phyloP scores from a whole-genome alignment of 306 rosid species.

The Vachellia collinsii region DNA sequence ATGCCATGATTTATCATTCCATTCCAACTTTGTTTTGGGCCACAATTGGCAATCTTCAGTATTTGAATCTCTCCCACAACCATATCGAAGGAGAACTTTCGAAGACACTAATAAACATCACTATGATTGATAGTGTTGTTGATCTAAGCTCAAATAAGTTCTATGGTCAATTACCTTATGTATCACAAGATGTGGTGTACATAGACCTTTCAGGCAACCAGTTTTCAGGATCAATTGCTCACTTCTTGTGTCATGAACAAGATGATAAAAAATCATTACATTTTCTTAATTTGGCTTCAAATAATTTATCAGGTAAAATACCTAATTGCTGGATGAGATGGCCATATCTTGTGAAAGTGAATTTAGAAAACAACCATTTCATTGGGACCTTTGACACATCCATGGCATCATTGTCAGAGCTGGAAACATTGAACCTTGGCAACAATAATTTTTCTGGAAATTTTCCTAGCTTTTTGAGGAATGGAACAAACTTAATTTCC shows the following conservation, averaged over 20 bases:
- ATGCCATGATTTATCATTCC: too few relatives aligned
- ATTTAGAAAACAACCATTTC: not conserved
- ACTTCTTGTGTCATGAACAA: slow-evolving; percentile 1
- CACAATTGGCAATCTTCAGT: too few relatives aligned
- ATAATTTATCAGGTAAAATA: not conserved
- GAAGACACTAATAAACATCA: too few relatives aligned
- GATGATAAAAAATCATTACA: not conserved
- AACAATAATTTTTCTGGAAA: not conserved
- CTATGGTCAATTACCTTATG: too few relatives aligned
- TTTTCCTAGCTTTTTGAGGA: not conserved
- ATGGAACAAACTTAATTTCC: not conserved
- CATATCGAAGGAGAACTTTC: too few relatives aligned
- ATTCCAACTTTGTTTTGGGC: too few relatives aligned
- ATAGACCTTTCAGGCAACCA: too few relatives aligned
- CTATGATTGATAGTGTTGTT: too few relatives aligned
- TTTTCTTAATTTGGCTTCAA: not conserved
- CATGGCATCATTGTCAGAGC: not conserved
- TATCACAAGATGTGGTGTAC: too few relatives aligned
- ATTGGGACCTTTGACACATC: not conserved
- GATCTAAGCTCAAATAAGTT: too few relatives aligned
- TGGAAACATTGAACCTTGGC: not conserved
- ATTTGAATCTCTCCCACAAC: too few relatives aligned
- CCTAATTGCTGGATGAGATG: slow-evolving; percentile 29
- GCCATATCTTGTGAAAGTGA: not conserved
- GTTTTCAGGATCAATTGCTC: too few relatives aligned